phyloP scores from a whole-genome alignment of 306 rosid species.

The Quercus agrifolia region DNA sequence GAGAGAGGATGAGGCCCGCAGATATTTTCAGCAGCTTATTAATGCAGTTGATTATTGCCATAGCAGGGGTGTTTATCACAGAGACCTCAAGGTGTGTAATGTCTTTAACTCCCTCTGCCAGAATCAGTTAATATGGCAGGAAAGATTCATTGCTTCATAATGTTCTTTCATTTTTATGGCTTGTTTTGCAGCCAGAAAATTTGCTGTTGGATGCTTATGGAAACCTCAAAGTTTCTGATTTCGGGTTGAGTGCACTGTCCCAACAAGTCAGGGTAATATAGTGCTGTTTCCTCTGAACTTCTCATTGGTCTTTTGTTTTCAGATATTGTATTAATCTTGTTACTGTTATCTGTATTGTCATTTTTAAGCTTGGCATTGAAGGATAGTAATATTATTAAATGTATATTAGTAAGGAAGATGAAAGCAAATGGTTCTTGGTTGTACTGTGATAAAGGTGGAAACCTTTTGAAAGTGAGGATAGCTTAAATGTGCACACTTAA shows the following conservation, averaged over 20 bases:
- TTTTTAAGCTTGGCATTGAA: not conserved
- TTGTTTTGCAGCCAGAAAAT: slow-evolving; percentile 86
- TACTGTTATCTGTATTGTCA: slow-evolving; percentile 4
- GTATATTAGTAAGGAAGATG: not conserved
- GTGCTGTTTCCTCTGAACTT: slow-evolving; percentile 16
- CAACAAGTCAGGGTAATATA: slow-evolving; percentile 84
- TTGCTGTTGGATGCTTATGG: slow-evolving; percentile 77
- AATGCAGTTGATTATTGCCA: slow-evolving; percentile 98
- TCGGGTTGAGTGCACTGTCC: slow-evolving; percentile 94
- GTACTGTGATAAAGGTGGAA: not conserved
- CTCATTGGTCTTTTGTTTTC: slow-evolving; percentile 12
- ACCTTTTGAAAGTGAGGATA: not conserved
- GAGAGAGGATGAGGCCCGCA: slow-evolving; percentile 84
- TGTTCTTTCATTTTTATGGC: slow-evolving; percentile 6
- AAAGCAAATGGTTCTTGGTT: not conserved
- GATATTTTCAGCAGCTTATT: slow-evolving; percentile 97
- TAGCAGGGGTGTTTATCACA: slow-evolving; percentile 95
- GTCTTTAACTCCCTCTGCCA: not conserved
- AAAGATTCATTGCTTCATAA: not conserved
- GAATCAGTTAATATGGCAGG: not conserved
- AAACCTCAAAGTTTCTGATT: slow-evolving; percentile 94
- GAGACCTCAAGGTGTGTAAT: slow-evolving; percentile 81
- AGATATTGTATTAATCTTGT: slow-evolving; percentile 8
- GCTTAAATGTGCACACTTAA: not conserved
- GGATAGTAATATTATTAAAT: not conserved